Percentiles rank a stretch among this genome's conserved stretches.
phyloP scores from a whole-genome alignment of 306 rosid genomes.

The Lathyrus aphaca region DNA sequence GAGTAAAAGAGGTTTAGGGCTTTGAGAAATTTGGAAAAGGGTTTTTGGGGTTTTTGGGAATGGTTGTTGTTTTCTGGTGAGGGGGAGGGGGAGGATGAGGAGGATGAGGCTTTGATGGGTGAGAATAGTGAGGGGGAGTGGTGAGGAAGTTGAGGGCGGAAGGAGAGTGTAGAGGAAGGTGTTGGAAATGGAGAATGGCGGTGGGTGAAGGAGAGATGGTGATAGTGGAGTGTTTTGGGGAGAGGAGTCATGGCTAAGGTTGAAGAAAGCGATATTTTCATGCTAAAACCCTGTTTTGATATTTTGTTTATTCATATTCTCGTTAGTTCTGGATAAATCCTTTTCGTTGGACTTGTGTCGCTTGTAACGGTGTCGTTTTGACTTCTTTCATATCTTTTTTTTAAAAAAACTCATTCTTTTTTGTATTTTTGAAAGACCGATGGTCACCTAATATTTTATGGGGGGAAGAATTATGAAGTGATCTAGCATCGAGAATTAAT shows the following conservation, averaged over 20 bases:
- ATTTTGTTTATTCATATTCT: no score
- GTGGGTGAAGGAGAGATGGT: conserved; percentile 55
- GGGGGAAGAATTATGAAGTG: no score
- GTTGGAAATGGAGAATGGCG: conserved; percentile 45
- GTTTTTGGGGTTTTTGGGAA: conserved; percentile 34
- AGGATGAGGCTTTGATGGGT: conserved; percentile 46
- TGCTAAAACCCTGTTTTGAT: conserved; percentile 23
- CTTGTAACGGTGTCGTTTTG: no score
- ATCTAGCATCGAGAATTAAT: no score
- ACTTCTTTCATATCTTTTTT: no score
- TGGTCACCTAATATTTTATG: no score
- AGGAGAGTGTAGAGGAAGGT: conserved; percentile 46
- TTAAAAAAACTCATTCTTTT: no score
- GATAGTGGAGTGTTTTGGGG: conserved; percentile 43
- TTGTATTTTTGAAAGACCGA: no score
- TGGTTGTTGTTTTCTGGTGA: conserved; percentile 9
- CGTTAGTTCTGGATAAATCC: no score
- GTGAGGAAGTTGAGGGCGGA: conserved; percentile 29
- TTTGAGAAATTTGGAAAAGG: conserved; percentile 40
- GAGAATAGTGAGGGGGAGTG: conserved; percentile 32
- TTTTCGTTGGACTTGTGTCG: no score
- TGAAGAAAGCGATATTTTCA: not conserved
- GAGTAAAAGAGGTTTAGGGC: conserved; percentile 48
- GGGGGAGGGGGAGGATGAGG: conserved; percentile 23
- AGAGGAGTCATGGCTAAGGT: conserved; percentile 62